Evolutionary conservation across 2,329 filamentous ascomycete genomes (phyloP).

Genomic region (Pseudogymnoascus sp.): DNA sequence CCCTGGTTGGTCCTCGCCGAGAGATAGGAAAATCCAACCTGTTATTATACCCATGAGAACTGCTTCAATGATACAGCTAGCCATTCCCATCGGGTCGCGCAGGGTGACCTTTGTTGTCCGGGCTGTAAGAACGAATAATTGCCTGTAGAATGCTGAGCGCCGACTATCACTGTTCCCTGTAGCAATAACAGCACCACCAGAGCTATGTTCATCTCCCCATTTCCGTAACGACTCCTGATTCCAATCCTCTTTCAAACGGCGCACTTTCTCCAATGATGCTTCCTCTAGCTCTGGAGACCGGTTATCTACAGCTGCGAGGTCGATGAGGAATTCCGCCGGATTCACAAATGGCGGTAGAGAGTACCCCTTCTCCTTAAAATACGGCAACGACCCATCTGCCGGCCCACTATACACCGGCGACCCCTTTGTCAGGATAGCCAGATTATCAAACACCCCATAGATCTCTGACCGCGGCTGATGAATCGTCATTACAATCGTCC

Average conservation of each 20-base stretch:
- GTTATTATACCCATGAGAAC: slow-evolving; percentile 62
- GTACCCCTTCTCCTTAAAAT: slow-evolving; percentile 55
- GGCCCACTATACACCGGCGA: slow-evolving; percentile 60
- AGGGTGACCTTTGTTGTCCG: slow-evolving; percentile 64
- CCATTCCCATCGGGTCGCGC: slow-evolving; percentile 69
- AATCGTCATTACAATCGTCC: slow-evolving; percentile 66
- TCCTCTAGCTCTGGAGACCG: slow-evolving; percentile 58
- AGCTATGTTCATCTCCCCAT: slow-evolving; percentile 12
- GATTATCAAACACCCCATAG: slow-evolving; percentile 66
- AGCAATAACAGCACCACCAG: not conserved
- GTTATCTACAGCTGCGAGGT: slow-evolving; percentile 66
- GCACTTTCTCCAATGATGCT: slow-evolving; percentile 50
- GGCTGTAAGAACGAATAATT: slow-evolving; percentile 57
- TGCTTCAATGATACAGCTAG: slow-evolving; percentile 61
- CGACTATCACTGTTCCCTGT: not conserved
- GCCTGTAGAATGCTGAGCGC: slow-evolving; percentile 51
- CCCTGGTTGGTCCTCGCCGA: slow-evolving; percentile 58
- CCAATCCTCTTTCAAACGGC: slow-evolving; percentile 56
- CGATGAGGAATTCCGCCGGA: slow-evolving; percentile 68
- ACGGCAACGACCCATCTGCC: slow-evolving; percentile 48
- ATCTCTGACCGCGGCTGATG: slow-evolving; percentile 75
- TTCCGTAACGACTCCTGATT: slow-evolving; percentile 28
- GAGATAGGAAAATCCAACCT: slow-evolving; percentile 63
- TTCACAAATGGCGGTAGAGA: slow-evolving; percentile 65
- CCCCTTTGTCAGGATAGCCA: slow-evolving; percentile 61